Evolutionary conservation across 108 stramenopile genomes (phyloP).

Genomic region (Skeletonema potamos): DNA sequence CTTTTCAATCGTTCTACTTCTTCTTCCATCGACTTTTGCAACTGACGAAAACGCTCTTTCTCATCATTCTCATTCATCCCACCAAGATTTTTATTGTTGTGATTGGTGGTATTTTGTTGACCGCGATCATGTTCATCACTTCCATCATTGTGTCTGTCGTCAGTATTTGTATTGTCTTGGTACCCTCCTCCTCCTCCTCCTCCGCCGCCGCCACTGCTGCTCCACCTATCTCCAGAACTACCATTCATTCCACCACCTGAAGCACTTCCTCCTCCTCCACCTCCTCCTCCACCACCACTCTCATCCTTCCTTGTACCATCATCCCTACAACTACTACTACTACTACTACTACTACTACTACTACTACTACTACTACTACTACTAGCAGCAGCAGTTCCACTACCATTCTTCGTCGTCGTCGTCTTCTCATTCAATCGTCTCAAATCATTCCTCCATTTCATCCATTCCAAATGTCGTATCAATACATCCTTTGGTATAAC

Average conservation of each 20-base stretch:
- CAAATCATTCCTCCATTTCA: neutral
- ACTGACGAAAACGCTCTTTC: neutral
- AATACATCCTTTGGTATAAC: neutral
- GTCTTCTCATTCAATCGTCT: neutral
- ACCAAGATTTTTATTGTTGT: neutral
- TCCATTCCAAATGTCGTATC: neutral
- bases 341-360: too few species aligned
- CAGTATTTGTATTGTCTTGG: neutral
- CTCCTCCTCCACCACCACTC: neutral
- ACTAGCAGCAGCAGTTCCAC: too few species aligned
- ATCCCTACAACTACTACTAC: too few species aligned
- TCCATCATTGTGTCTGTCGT: neutral
- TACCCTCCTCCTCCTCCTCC: neutral
- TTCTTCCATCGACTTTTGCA: neutral
- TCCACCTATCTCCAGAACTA: neutral
- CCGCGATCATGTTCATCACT: neutral
- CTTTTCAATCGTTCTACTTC: neutral
- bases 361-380: too few species aligned
- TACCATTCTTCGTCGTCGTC: neutral
- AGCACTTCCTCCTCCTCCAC: neutral
- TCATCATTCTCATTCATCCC: too few species aligned
- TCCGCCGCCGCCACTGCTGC: neutral
- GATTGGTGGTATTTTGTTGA: neutral
- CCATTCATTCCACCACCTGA: neutral
- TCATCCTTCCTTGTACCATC: neutral